Evolutionary conservation across 129 eudicot genomes (phyloP).

Genomic region (Arctium minus): DNA sequence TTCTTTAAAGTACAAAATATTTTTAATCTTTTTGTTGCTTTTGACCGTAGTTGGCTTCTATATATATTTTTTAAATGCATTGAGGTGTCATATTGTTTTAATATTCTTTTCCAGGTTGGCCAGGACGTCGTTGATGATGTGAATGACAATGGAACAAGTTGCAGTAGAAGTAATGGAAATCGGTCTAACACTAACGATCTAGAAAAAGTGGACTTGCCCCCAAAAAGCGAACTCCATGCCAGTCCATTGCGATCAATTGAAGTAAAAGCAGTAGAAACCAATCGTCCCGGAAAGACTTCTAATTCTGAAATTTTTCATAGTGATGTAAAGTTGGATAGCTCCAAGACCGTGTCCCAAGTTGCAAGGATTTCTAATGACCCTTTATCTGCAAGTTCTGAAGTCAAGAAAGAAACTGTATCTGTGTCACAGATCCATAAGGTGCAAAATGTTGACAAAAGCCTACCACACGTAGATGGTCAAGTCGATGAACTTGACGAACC

Average conservation of each 20-base stretch:
- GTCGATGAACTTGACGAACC: constrained; percentile 29
- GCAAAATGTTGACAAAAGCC: constrained; percentile 31
- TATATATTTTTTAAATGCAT: neutral
- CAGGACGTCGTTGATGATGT: constrained; percentile 22
- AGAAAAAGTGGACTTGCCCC: constrained; percentile 22
- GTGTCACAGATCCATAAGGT: constrained; percentile 23
- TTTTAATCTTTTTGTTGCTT: constrained; percentile 3
- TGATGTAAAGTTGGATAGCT: constrained; percentile 39
- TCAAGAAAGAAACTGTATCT: constrained; percentile 21
- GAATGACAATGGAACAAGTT: constrained; percentile 18
- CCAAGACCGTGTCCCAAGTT: constrained; percentile 17
- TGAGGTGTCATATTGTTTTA: neutral
- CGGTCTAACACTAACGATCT: constrained; percentile 32
- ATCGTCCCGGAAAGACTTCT: constrained; percentile 22
- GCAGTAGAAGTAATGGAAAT: constrained; percentile 27
- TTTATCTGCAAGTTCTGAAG: constrained; percentile 24
- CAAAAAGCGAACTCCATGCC: constrained; percentile 19
- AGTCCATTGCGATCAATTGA: constrained; percentile 21
- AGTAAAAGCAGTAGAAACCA: constrained; percentile 29
- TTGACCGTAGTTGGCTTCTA: constrained; percentile 14
- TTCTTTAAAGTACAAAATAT: neutral
- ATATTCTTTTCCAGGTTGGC: constrained; percentile 31
- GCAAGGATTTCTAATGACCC: constrained; percentile 19
- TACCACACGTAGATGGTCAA: constrained; percentile 20
- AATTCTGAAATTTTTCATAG: constrained; percentile 11